Evolutionary conservation across 202 grass and related monocot species (phyloP), one percentile per base, ranked within the genome.

Genomic region (Saccharum hybrid): DNA sequence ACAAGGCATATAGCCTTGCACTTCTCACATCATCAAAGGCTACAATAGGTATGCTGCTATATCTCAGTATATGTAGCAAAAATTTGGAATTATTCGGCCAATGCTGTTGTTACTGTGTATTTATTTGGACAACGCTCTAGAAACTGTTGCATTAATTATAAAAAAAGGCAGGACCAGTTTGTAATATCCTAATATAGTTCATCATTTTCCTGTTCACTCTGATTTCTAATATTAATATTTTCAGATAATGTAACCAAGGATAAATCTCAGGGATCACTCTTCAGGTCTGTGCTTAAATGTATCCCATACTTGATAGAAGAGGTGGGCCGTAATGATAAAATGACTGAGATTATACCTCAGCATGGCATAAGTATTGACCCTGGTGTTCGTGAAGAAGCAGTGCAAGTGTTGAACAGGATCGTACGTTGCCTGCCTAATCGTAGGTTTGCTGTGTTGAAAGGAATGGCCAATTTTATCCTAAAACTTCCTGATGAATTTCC

Each of bases 291-390:
- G 59, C 92, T 98, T 66, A 95, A 98, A 87, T 98, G 96, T 80
- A 98, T 98, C 72, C 96, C 96, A 0, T 88, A 98, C 87, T 85
- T 98, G 84, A 98, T 98, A 79, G 96, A 98, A 77, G 96, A 96
- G 74, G 93, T 96, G 46, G 90, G 92, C 14, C 89, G 93, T 63
- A 94, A 71, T 91, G 89, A 96, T 87, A 96, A 88, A 88, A 96
- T 98, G 88, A 94, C 92, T 12, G 96, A 98, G 72, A 94, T 96
- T 75, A 98, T 98, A 85, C 96, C 96, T 80, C 96, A 98, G 82
- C 96, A 98, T 66, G 87, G 93, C 54, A 98, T 94, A 87, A 98
- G 96, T 75, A 93, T 95, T 75, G 96, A 98, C 71, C 96, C 96
- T 78, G 92, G 91, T 74, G 96, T 98, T 64, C 96, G 96, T 65